phyloP scores from a whole-genome alignment of 2,329 filamentous ascomycete genomes.

The Coniochaeta ligniaria region DNA sequence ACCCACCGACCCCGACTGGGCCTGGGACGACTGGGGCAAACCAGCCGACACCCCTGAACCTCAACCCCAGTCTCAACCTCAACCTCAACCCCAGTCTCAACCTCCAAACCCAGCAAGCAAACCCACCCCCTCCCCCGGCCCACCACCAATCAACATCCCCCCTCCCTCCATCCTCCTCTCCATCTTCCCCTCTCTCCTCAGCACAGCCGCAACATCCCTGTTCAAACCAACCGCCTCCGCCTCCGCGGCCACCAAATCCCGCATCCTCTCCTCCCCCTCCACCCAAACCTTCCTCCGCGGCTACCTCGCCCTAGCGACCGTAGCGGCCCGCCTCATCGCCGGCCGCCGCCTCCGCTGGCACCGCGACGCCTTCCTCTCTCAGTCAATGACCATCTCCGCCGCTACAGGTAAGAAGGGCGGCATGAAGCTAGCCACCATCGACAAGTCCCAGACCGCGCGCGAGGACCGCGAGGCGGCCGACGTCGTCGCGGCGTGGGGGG shows the following conservation, averaged over 20 bases:
- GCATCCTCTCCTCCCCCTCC: slow-evolving; percentile 54
- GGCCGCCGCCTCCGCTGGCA: slow-evolving; percentile 88
- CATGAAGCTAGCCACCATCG: slow-evolving; percentile 86
- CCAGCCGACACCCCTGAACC: neutral
- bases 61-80: slow-evolving; percentile 11
- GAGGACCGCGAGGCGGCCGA: slow-evolving; percentile 83
- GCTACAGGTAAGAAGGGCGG: slow-evolving; percentile 49
- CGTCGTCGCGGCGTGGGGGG: slow-evolving; percentile 66
- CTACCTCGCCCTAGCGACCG: slow-evolving; percentile 56
- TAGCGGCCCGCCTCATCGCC: slow-evolving; percentile 73
- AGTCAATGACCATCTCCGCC: slow-evolving; percentile 82
- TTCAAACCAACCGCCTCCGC: slow-evolving; percentile 59
- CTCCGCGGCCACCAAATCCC: slow-evolving; percentile 49
- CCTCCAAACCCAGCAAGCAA: no score
- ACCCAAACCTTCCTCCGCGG: slow-evolving; percentile 57
- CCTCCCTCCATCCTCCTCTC: slow-evolving; percentile 79
- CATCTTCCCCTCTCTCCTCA: slow-evolving; percentile 65
- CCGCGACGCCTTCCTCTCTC: slow-evolving; percentile 73
- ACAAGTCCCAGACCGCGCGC: slow-evolving; percentile 72
- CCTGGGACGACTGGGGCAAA: slow-evolving; percentile 38
- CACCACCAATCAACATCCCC: slow-evolving; percentile 78
- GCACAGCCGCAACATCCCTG: slow-evolving; percentile 54
- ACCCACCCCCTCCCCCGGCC: slow-evolving; percentile 11
- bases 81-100: slow-evolving; percentile 1
- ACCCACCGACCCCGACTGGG: slow-evolving; percentile 29